Evolutionary conservation across 768 basidiomycete genomes (phyloP).

Genomic region (Boletus subparvulus): DNA sequence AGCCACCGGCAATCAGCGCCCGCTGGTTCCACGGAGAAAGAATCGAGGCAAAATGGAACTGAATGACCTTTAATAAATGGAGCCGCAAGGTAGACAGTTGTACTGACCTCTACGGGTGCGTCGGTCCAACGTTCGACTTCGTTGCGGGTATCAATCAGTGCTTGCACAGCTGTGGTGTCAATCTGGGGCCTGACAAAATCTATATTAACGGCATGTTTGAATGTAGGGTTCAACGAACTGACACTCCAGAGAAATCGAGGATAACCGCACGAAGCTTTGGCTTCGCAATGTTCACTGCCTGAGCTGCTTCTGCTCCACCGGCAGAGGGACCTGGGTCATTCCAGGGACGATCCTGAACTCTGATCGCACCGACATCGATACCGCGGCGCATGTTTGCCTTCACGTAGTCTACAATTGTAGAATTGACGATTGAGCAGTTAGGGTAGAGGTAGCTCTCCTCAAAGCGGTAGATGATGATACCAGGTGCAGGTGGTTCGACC

Average conservation of each 20-base stretch:
- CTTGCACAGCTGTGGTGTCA: constrained; percentile 90
- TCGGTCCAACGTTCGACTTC: constrained; percentile 90
- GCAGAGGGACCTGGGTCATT: constrained; percentile 82
- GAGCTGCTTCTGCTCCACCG: constrained; percentile 46
- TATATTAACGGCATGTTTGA: background rate
- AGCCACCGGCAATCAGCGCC: constrained; percentile 85
- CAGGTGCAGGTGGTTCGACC: constrained; percentile 77
- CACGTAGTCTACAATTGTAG: constrained; percentile 76
- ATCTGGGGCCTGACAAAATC: constrained; percentile 64
- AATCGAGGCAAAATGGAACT: constrained; percentile 94
- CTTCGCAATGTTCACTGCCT: constrained; percentile 48
- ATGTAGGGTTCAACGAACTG: constrained; percentile 6
- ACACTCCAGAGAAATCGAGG: constrained; percentile 87
- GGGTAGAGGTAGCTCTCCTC: constrained; percentile 91
- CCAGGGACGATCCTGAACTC: constrained; percentile 80
- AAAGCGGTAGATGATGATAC: constrained; percentile 87
- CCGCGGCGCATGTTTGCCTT: constrained; percentile 76
- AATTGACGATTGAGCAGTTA: constrained; percentile 68
- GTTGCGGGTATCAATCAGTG: constrained; percentile 82
- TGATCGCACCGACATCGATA: constrained; percentile 64
- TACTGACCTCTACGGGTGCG: constrained; percentile 63
- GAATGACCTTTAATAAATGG: constrained; percentile 19
- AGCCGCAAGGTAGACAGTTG: background rate
- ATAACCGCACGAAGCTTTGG: constrained; percentile 84
- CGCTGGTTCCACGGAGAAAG: constrained; percentile 94